These are phyloP conservation scores for Venturia effusa DNA, from an alignment of 2,329 filamentous ascomycete species.

Conservation along the genomic window DNA sequence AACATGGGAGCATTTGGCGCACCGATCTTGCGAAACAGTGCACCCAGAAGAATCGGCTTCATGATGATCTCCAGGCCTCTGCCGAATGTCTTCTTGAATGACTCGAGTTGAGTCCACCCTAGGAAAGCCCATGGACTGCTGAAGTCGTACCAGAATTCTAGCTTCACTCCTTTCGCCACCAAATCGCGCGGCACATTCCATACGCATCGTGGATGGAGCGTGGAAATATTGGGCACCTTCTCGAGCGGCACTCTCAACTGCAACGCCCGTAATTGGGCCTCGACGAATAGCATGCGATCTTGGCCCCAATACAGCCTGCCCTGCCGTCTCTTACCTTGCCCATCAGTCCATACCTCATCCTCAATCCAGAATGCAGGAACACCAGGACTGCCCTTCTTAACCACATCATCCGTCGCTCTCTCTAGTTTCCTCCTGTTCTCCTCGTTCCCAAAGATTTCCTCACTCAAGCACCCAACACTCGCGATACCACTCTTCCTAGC, in stretches of 20 bases:
- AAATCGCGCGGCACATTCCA: not conserved
- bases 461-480: slow-evolving; percentile 6
- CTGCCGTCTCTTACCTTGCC: slow-evolving; percentile 13
- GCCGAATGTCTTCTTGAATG: slow-evolving; percentile 20
- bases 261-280: slow-evolving; percentile 16
- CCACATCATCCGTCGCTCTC: slow-evolving; percentile 19
- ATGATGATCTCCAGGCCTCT: slow-evolving; percentile 18
- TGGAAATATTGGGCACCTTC: slow-evolving; percentile 12
- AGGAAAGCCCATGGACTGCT: slow-evolving; percentile 25
- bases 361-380: slow-evolving; percentile 26
- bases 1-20: slow-evolving; percentile 22
- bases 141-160: slow-evolving; percentile 27
- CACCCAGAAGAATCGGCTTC: slow-evolving; percentile 24
- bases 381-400: slow-evolving; percentile 24
- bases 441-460: slow-evolving; percentile 15
- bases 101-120: slow-evolving; percentile 22
- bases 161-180: slow-evolving; percentile 10
- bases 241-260: slow-evolving; percentile 14
- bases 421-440: slow-evolving; percentile 20
- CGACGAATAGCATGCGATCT: slow-evolving; percentile 27
- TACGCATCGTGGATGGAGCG: not conserved
- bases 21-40: slow-evolving; percentile 26
- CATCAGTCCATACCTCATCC: slow-evolving; percentile 8
- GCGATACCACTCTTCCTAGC: slow-evolving; percentile 19
- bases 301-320: slow-evolving; percentile 25